Base-by-base conservation (phyloP, 495 filamentous ascomycete genomes). In the Penicillium waksmanii region DNA sequence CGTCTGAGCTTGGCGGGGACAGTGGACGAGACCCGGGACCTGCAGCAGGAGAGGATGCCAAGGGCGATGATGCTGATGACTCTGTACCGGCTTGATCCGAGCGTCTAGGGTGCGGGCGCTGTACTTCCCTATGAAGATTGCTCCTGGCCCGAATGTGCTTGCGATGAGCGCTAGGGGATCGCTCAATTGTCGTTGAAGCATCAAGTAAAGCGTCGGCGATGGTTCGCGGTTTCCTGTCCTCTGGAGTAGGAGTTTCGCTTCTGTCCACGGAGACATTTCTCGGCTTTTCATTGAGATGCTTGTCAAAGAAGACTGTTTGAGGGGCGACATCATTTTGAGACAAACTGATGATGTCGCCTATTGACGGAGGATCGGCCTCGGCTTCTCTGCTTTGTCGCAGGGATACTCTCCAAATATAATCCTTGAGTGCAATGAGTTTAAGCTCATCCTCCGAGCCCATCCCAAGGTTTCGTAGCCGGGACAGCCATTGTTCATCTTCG, bases 401-500 rank as follows among this genome's bases (percentile, higher is more conserved):
- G 9, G 87, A 89, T 17, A 94, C 79, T 31, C 91, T 87, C 93
- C 91, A 96, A 34, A 98, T 92, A 62, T 96, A 97, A 65, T 97
- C 95, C 53, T 88, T 82, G 15, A 99, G 82, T 5, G 86, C 88
- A 18, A 97, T 75, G 9, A 99, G 76, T 67, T 99, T 99, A 62
- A 89, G 85, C 57, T 99, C 96, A 64, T 99, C 96, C 46, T 96
- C 93, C 0, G 77, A 58, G 2, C 78, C 72, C 84, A 99, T 90
- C 1, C 95, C 94, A 38, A 95, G 83, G 60, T 90, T 93, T 33
- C 91, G 84, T 33, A 99, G 74, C 51, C 89, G 85, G 18, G 77
- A 77, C n/a, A 99, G 78, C 96, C 96, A 99, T 66, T 93, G 87
- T 56, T 97, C 92, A 70, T 99, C 96, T 70, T 97, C 94, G n/a